phyloP scores from a whole-genome alignment of 805 yeast species.

The Osmozyma mogii region DNA sequence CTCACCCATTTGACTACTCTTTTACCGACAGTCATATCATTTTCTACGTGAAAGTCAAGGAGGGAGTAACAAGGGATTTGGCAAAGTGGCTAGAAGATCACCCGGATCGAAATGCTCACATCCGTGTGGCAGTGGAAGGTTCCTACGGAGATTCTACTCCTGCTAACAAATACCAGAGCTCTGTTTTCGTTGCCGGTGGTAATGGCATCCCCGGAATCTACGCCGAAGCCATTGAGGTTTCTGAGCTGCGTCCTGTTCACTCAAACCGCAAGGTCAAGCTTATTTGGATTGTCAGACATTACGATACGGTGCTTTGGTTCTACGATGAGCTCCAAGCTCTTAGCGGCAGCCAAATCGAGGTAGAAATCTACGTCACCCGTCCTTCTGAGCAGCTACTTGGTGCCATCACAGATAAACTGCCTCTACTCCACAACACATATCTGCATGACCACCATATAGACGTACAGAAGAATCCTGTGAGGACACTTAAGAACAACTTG shows the following conservation, averaged over 20 bases:
- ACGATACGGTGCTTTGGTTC: conserved; percentile 43
- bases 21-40: conserved; percentile 16
- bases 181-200: conserved; percentile 54
- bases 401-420: conserved; percentile 4
- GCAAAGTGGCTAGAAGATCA: conserved; percentile 20
- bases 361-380: conserved; percentile 10
- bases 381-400: conserved; percentile 1
- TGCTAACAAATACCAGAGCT: conserved; percentile 38
- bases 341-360: conserved; percentile 19
- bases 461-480: too few species aligned
- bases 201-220: conserved; percentile 55
- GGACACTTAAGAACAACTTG: conserved; percentile 4
- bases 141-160: conserved; percentile 51
- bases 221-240: conserved; percentile 26
- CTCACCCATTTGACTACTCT: conserved; percentile 57
- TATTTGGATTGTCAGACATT: conserved; percentile 57
- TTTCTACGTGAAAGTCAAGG: conserved; percentile 43
- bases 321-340: conserved; percentile 32
- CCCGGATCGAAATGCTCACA: conserved; percentile 24
- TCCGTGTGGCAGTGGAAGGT: conserved; percentile 49
- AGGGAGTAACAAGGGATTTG: conserved; percentile 47
- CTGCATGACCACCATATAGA: too few species aligned
- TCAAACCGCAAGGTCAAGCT: conserved; percentile 27
- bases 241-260: conserved; percentile 1
- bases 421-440: conserved; percentile 7